phyloP scores from a whole-genome alignment of 2,329 filamentous ascomycete species.

The Aspergillus thermomutatus region DNA sequence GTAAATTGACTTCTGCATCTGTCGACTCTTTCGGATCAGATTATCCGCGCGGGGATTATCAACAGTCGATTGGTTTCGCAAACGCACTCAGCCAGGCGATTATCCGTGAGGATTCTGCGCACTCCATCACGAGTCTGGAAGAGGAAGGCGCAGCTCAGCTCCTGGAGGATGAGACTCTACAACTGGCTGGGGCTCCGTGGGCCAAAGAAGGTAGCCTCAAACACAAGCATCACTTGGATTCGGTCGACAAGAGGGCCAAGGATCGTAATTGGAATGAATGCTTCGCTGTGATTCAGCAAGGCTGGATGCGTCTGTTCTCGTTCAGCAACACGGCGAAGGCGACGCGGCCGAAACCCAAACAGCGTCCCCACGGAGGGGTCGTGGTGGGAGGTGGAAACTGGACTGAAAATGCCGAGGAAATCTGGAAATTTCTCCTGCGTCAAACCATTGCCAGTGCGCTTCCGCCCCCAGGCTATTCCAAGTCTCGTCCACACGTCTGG shows the following conservation, averaged over 20 bases:
- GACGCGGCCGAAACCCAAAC: conserved; percentile 58
- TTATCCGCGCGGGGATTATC: conserved; percentile 75
- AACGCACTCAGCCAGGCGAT: conserved; percentile 96
- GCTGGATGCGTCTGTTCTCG: conserved; percentile 89
- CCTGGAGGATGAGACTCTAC: conserved; percentile 87
- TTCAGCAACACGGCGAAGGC: conserved; percentile 79
- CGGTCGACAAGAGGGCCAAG: conserved; percentile 85
- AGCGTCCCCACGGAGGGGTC: conserved; percentile 55
- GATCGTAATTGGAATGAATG: conserved; percentile 93
- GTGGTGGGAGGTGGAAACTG: conserved; percentile 94
- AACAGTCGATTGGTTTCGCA: conserved; percentile 95
- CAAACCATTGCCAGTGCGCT: conserved; percentile 90
- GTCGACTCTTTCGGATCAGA: conserved; percentile 84
- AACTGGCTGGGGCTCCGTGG: conserved; percentile 93
- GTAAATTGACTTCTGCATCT: conserved; percentile 86
- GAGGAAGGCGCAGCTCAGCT: conserved; percentile 62
- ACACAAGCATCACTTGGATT: conserved; percentile 93
- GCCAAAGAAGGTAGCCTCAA: conserved; percentile 94
- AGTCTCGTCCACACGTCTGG: conserved; percentile 87
- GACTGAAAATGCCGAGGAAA: conserved; percentile 91
- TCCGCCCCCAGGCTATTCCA: conserved; percentile 88
- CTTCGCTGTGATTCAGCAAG: conserved; percentile 94
- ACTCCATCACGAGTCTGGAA: conserved; percentile 52
- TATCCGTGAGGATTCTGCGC: conserved; percentile 71
- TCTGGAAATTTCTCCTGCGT: conserved; percentile 81